A percentile compares a stretch with the other conserved stretches of the same genome.
Evolutionary conservation across 1,139 yeast species (phyloP).

Genomic region (Yamadazyma dushanensis): DNA sequence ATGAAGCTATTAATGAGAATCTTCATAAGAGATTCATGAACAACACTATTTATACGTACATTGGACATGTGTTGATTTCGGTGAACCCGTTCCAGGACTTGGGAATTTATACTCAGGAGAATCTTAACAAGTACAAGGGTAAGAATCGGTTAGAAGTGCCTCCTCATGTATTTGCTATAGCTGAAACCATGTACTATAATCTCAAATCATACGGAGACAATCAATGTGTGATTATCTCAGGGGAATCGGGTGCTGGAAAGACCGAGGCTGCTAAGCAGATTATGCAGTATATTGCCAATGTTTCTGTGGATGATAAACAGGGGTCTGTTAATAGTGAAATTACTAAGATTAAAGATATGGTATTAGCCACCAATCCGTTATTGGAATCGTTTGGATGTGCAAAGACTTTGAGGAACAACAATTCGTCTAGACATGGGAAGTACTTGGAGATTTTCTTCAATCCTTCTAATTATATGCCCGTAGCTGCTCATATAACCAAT

Average conservation of each 20-base stretch:
- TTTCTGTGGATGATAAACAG: constrained; percentile 49
- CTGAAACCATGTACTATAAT: constrained; percentile 95
- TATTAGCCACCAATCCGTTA: constrained; percentile 93
- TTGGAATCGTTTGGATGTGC: constrained; percentile 99
- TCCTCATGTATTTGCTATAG: constrained; percentile 98
- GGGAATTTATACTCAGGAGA: constrained; percentile 86
- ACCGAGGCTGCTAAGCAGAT: constrained; percentile 98
- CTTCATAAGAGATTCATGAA: constrained; percentile 85
- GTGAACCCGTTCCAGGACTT: constrained; percentile 96
- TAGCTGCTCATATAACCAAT: constrained; percentile 94
- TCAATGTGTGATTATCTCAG: constrained; percentile 97
- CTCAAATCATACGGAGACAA: constrained; percentile 92
- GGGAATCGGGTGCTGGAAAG: constrained; percentile 99
- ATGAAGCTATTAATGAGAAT: constrained; percentile 91
- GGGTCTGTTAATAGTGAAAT: constrained; percentile 49
- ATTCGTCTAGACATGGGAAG: constrained; percentile 97
- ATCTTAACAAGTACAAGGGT: constrained; percentile 77
- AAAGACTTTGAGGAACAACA: constrained; percentile 91
- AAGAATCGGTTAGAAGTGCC: constrained; percentile 94
- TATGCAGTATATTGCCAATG: constrained; percentile 97
- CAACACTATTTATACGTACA: constrained; percentile 85
- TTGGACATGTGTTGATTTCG: constrained; percentile 87
- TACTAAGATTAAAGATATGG: constrained; percentile 92
- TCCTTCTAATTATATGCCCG: constrained; percentile 71
- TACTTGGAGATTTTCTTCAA: constrained; percentile 91